Conservation (phyloP, 768 basidiomycete species). For the Phanerochaete sordida region DNA sequence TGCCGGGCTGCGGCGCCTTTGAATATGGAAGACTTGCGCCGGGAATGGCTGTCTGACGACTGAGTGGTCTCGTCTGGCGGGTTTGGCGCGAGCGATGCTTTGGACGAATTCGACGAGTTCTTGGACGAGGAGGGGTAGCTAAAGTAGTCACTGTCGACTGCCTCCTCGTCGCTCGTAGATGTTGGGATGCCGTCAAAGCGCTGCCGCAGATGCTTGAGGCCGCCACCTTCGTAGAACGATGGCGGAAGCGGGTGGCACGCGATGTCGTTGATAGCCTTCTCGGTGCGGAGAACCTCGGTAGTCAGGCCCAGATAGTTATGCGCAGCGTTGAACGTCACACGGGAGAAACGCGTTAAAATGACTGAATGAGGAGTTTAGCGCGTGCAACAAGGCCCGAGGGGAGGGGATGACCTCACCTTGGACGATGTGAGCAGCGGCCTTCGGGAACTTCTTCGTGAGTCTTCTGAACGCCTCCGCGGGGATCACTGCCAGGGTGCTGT, state of each 20-base stretch:
- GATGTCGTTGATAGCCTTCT: constrained; percentile 95
- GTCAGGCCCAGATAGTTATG: constrained; percentile 96
- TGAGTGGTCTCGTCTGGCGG: background rate
- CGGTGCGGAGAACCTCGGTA: constrained; percentile 90
- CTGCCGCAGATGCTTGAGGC: constrained; percentile 83
- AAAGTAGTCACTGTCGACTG: constrained; percentile 60
- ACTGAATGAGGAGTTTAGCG: constrained; percentile 39
- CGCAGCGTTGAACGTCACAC: constrained; percentile 96
- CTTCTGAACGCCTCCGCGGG: constrained; percentile 95
- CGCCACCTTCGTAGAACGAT: constrained; percentile 90
- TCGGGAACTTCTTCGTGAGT: constrained; percentile 94
- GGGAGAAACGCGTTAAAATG: constrained; percentile 91
- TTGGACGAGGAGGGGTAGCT: constrained; percentile 23
- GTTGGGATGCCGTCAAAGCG: constrained; percentile 67
- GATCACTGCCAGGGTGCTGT: constrained; percentile 96
- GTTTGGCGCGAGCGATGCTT: constrained; percentile 8
- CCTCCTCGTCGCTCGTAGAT: constrained; percentile 38
- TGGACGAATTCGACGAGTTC: constrained; percentile 16
- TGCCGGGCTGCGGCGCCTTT: constrained; percentile 40
- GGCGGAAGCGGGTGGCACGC: constrained; percentile 92
- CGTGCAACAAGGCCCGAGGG: constrained; percentile 10
- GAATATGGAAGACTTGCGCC: constrained; percentile 12
- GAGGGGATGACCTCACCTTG: constrained; percentile 52
- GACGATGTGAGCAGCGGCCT: constrained; percentile 94
- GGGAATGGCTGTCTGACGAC: background rate